phyloP scores from a whole-genome alignment of 176 grass and related monocot genomes.

The Pontederia crassipes region DNA sequence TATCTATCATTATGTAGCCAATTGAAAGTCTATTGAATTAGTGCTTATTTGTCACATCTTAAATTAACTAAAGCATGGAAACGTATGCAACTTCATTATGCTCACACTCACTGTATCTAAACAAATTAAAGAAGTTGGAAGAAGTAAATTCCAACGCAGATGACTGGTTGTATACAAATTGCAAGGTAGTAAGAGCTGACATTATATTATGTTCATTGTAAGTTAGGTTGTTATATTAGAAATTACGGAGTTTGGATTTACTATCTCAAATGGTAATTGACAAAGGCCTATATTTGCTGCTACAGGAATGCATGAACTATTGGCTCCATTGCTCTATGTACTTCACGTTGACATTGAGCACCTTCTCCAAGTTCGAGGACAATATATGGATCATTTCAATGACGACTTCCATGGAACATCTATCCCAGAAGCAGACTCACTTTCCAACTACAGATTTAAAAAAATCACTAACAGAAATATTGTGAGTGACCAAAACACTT shows the following conservation, averaged over 20 bases:
- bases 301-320: slow-evolving; percentile 98
- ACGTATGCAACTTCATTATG: too few relatives aligned
- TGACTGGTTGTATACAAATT: too few relatives aligned
- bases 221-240: too few relatives aligned
- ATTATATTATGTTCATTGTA: too few relatives aligned
- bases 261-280: too few relatives aligned
- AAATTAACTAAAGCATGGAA: neutral
- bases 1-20: neutral
- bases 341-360: slow-evolving; percentile 78
- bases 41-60: neutral
- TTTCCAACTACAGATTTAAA: slow-evolving; percentile 11
- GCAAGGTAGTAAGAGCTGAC: too few relatives aligned
- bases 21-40: neutral
- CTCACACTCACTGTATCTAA: too few relatives aligned
- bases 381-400: slow-evolving; percentile 59
- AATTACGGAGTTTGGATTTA: too few relatives aligned
- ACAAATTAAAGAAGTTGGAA: too few relatives aligned
- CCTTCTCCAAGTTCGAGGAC: slow-evolving; percentile 51
- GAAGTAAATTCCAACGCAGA: too few relatives aligned
- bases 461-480: slow-evolving; percentile 23
- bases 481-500: slow-evolving; percentile 34
- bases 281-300: neutral
- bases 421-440: slow-evolving; percentile 36
- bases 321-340: slow-evolving; percentile 95
- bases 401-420: slow-evolving; percentile 62